Conservation (phyloP, 441 rosid genomes). For the Erodium moschatum region DNA sequence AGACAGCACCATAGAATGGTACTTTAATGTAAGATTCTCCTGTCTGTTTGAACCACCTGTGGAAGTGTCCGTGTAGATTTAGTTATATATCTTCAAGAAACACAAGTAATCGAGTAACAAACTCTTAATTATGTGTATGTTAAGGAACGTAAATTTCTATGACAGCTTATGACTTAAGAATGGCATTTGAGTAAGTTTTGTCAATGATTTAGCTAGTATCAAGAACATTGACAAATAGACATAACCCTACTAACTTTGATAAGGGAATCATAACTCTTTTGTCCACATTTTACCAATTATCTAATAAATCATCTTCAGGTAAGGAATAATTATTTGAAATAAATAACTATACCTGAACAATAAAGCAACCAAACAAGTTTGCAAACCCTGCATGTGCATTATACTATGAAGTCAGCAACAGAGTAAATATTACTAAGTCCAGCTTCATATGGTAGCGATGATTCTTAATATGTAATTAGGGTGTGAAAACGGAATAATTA, state of each 20-base stretch:
- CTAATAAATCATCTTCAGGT: not conserved
- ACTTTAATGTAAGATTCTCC: constrained; percentile 67
- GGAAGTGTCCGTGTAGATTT: constrained; percentile 28
- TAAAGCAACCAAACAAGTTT: constrained; percentile 54
- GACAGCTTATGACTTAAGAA: not conserved
- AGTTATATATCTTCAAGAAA: constrained; percentile 27
- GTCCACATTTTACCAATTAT: not conserved
- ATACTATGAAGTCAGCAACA: too few relatives aligned
- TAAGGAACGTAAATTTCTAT: not conserved
- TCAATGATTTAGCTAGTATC: not conserved
- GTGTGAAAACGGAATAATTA: constrained; percentile 15
- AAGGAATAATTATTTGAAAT: not conserved
- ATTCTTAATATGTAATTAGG: not conserved
- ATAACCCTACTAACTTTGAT: too few relatives aligned
- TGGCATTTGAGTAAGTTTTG: not conserved
- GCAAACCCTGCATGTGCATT: constrained; percentile 38
- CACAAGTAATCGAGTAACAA: not conserved
- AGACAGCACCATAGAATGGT: constrained; percentile 77
- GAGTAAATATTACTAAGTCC: too few relatives aligned
- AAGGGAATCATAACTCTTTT: not conserved
- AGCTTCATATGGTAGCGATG: not conserved
- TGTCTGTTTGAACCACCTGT: constrained; percentile 73
- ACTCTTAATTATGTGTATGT: not conserved
- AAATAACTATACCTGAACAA: constrained; percentile 41
- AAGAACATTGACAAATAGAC: not conserved